Evolutionary conservation across 371 early-diverging fungal genomes (phyloP), one percentile per base, ranked within the genome.

Genomic region (Rhizopus sp.): DNA sequence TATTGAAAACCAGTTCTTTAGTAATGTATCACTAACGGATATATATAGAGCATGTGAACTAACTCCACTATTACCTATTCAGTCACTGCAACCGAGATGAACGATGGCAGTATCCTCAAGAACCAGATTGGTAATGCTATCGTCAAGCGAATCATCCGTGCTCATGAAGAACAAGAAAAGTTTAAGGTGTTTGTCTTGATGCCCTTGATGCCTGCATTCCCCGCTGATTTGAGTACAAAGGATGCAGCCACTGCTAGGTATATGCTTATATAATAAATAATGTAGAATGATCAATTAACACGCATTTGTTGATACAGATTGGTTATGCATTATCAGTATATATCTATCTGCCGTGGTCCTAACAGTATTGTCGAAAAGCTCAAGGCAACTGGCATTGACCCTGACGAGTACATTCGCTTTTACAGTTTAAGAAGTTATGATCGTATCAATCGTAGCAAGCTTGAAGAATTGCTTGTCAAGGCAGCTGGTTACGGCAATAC

Each of bases 1-100:
- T 69, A 96, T 97, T 62, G 96, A 97, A 67, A 96, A 97, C 66
- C 97, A 97, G 73, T 96, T 96, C 75, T 97, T 97, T 68, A 89
- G 90, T 84, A 80, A 81, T 30, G 30, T n/a, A 7, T 10, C 10
- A 40, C 16, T n/a, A 15, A 33, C 9, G 3, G 5, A 30, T 16
- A 31, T n/a, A n/a, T 35, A 13, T 10, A n/a, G 8, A 8, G 30
- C 58, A 38, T 7, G 45, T 34, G 46, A 41, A 29, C 46, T 46
- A 38, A 32, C 45, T 64, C 29, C 55, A 55, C 41, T 68, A 69
- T 59, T 33, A 59, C 60, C 13, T 64, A 55, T 67, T n/a, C 53
- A 85, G 85, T 91, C 51, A 88, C 89, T 30, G 75, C 87, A 3
- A 80, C 83, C 8, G 83, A 84, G 35, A 74, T 80, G 15, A 68